phyloP scores from a whole-genome alignment of 345 rosid species.

The Luvunga scandens region DNA sequence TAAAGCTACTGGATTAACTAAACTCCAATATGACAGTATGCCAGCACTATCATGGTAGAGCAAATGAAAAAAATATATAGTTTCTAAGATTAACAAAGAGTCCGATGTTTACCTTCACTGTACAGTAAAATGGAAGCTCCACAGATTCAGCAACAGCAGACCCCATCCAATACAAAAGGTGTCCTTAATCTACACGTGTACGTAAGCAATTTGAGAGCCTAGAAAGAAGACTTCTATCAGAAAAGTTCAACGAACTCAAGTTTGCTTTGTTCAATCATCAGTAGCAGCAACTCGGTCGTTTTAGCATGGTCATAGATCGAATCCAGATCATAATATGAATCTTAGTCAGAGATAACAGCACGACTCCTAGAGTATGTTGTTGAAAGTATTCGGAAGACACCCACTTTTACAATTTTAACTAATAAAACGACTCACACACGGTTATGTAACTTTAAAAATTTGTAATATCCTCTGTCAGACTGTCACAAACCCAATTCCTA shows the following conservation, averaged over 20 bases:
- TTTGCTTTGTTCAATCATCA: background rate
- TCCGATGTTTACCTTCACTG: constrained; percentile 12
- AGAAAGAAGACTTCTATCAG: background rate
- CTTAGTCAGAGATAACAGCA: background rate
- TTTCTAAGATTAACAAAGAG: background rate
- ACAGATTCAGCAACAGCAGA: constrained; percentile 6
- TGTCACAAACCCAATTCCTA: background rate
- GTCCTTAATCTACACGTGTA: constrained; percentile 7
- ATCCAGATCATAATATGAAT: background rate
- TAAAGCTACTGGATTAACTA: background rate
- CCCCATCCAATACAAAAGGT: constrained; percentile 2
- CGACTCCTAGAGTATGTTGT: no score
- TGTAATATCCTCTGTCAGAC: background rate
- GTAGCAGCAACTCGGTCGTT: background rate
- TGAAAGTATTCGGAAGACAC: no score
- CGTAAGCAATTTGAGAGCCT: background rate
- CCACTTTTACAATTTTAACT: no score
- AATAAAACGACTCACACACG: no score
- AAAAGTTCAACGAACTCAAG: background rate
- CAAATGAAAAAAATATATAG: background rate
- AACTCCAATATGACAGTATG: background rate
- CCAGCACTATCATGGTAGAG: background rate
- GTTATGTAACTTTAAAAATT: no score
- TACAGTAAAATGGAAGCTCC: constrained; percentile 1
- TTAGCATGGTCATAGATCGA: no score